phyloP scores from a whole-genome alignment of 2,329 filamentous ascomycete genomes.

The Beauveria scarabaeidicola region DNA sequence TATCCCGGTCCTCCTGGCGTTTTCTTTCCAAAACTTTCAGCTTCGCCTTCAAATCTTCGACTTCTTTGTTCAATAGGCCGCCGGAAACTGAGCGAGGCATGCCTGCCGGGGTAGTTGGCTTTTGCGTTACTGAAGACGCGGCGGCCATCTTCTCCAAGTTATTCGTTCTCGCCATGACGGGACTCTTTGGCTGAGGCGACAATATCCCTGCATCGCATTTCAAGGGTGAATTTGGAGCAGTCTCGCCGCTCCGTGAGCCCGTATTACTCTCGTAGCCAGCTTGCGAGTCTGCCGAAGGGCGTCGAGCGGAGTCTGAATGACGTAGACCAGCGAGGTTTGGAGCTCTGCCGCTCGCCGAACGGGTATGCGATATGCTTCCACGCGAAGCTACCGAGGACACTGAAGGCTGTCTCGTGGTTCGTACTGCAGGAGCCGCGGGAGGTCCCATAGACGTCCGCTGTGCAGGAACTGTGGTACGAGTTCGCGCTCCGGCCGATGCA shows the following conservation, averaged over 20 bases:
- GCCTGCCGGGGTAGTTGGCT: slow-evolving; percentile 20
- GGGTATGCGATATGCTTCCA: slow-evolving; percentile 23
- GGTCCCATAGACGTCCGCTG: slow-evolving; percentile 60
- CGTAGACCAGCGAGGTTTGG: slow-evolving; percentile 28
- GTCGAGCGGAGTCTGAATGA: slow-evolving; percentile 33
- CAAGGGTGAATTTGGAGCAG: slow-evolving; percentile 30
- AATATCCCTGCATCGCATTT: slow-evolving; percentile 44
- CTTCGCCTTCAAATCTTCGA: slow-evolving; percentile 84
- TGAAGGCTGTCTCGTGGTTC: slow-evolving; percentile 36
- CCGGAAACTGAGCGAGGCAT: slow-evolving; percentile 33
- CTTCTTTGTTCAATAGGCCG: slow-evolving; percentile 53
- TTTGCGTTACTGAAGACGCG: slow-evolving; percentile 25
- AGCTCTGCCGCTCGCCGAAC: slow-evolving; percentile 34
- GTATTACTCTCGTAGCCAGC: slow-evolving; percentile 33
- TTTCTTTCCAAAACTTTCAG: slow-evolving; percentile 83
- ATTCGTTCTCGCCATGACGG: slow-evolving; percentile 40
- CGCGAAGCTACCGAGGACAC: slow-evolving; percentile 31
- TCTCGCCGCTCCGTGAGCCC: slow-evolving; percentile 20
- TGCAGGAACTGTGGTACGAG: slow-evolving; percentile 47
- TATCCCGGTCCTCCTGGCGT: slow-evolving; percentile 74
- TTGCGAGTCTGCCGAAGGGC: slow-evolving; percentile 39
- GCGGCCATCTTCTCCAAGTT: slow-evolving; percentile 44
- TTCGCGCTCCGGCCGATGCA: slow-evolving; percentile 36
- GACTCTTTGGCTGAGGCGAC: slow-evolving; percentile 42
- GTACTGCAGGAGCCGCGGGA: slow-evolving; percentile 41